phyloP scores from a whole-genome alignment of 495 filamentous ascomycete genomes.

The Cercophora samala region DNA sequence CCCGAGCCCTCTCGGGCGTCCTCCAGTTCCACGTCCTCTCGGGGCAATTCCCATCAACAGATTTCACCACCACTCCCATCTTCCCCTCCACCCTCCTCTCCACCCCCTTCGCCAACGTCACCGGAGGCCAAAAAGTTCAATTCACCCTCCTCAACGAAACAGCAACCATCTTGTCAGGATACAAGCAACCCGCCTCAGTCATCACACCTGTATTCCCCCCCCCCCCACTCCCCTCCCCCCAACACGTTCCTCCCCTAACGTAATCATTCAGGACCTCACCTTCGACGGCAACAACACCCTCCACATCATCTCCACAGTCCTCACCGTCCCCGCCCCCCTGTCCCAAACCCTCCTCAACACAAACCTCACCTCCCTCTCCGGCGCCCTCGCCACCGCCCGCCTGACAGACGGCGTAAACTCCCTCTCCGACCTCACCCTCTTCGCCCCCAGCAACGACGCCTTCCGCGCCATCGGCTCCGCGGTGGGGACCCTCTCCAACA shows the following conservation, averaged over 20 bases:
- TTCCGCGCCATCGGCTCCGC: slow-evolving; percentile 28
- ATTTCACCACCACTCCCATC: slow-evolving; percentile 39
- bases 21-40: slow-evolving; percentile 59
- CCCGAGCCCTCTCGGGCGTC: slow-evolving; percentile 40
- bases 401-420: slow-evolving; percentile 44
- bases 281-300: slow-evolving; percentile 57
- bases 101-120: slow-evolving; percentile 44
- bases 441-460: slow-evolving; percentile 42
- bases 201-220: slow-evolving; percentile 21
- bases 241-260: too few species aligned
- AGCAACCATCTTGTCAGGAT: slow-evolving; percentile 25
- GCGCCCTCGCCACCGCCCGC: slow-evolving; percentile 50
- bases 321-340: slow-evolving; percentile 49
- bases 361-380: slow-evolving; percentile 55
- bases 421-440: slow-evolving; percentile 58
- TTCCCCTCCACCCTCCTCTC: slow-evolving; percentile 53
- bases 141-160: slow-evolving; percentile 22
- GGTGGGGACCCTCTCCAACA: slow-evolving; percentile 9
- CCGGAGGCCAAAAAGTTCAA: slow-evolving; percentile 38
- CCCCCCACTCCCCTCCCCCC: too few species aligned
- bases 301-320: slow-evolving; percentile 61
- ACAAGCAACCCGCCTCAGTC: slow-evolving; percentile 25
- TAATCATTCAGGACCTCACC: slow-evolving; percentile 27
- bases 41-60: slow-evolving; percentile 41
- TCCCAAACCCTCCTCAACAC: slow-evolving; percentile 23